These are phyloP conservation scores for Cadophora sp. DNA, from an alignment of 2,329 filamentous ascomycete species.

Conservation along the genomic window DNA sequence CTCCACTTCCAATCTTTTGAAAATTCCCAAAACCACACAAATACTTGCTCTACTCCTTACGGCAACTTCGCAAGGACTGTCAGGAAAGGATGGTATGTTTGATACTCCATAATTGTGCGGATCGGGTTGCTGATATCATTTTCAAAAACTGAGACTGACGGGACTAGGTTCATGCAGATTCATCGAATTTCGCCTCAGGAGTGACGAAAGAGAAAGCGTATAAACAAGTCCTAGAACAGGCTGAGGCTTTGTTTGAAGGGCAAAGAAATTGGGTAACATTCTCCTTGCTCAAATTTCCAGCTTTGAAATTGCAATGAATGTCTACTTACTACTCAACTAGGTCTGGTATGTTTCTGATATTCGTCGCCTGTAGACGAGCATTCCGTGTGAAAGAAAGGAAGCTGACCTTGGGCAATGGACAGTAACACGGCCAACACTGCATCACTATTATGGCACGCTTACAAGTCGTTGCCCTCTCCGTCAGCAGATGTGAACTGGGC, in stretches of 20 bases:
- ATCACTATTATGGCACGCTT: slow-evolving; percentile 80
- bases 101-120: too few relatives aligned
- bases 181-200: slow-evolving; percentile 72
- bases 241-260: slow-evolving; percentile 70
- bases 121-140: neutral
- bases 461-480: slow-evolving; percentile 72
- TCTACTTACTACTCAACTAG: slow-evolving; percentile 37
- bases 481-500: slow-evolving; percentile 79
- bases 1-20: neutral
- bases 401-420: neutral
- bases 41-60: neutral
- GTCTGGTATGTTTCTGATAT: slow-evolving; percentile 47
- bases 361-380: slow-evolving; percentile 17
- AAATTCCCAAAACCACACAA: neutral
- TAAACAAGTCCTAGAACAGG: slow-evolving; percentile 74
- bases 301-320: neutral
- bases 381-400: neutral
- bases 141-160: neutral
- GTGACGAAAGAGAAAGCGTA: slow-evolving; percentile 77
- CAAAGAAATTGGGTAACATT: slow-evolving; percentile 78
- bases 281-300: too few relatives aligned
- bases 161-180: slow-evolving; percentile 68
- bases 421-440: slow-evolving; percentile 81
- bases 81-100: neutral
- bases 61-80: neutral